phyloP scores from a whole-genome alignment of 2,329 filamentous ascomycete genomes.

The Fusarium marasasianum region DNA sequence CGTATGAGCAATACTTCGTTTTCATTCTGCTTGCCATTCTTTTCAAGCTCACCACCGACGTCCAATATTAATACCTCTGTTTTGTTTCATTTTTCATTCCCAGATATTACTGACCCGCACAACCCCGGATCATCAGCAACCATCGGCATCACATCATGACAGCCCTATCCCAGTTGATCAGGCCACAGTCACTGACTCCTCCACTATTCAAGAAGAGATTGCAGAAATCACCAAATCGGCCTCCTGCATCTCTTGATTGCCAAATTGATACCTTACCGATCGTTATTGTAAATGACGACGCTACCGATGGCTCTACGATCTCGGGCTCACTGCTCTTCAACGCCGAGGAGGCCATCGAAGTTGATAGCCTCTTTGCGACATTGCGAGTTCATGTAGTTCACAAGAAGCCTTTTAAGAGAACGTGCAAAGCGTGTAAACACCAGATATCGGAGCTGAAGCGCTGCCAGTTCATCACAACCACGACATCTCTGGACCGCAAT shows the following conservation, averaged over 20 bases:
- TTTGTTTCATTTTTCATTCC: too few species aligned
- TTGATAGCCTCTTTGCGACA: slow-evolving; percentile 12
- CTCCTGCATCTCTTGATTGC: slow-evolving; percentile 5
- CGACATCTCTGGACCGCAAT: background rate
- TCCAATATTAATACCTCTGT: rapidly evolving
- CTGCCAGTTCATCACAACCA: slow-evolving; percentile 17
- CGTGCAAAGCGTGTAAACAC: slow-evolving; percentile 28
- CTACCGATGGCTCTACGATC: background rate
- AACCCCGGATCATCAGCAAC: background rate
- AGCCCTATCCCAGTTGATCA: slow-evolving; percentile 8
- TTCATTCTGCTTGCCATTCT: background rate
- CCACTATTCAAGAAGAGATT: background rate
- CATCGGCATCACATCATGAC: background rate
- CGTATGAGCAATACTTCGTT: background rate
- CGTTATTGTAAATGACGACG: background rate
- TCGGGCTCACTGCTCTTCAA: slow-evolving; percentile 4
- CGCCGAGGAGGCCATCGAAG: background rate
- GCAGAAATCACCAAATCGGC: background rate
- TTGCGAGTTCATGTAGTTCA: background rate
- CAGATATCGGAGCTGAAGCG: slow-evolving; percentile 23
- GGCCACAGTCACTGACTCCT: background rate
- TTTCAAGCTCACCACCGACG: too few species aligned
- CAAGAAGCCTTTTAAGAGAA: slow-evolving; percentile 25
- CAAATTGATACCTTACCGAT: slow-evolving; percentile 9
- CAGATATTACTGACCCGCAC: background rate